A percentile compares a stretch with the other conserved stretches of the same genome.
phyloP scores from a whole-genome alignment of 2,329 filamentous ascomycete species.

The Thelonectria rubi region DNA sequence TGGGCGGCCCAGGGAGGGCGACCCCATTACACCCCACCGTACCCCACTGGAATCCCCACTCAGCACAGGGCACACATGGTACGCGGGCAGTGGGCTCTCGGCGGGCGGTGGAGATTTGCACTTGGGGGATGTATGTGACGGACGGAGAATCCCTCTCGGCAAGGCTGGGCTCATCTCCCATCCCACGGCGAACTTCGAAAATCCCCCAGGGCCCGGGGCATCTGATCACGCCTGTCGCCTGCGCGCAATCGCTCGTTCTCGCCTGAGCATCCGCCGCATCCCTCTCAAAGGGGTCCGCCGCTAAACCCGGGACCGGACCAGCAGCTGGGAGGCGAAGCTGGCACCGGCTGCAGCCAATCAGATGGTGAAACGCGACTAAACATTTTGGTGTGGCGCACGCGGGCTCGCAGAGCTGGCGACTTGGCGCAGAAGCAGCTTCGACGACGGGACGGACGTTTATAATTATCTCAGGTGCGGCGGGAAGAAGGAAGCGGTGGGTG shows the following conservation, averaged over 20 bases:
- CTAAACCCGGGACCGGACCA: background rate
- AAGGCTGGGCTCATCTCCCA: background rate
- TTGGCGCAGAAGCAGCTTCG: slow-evolving; percentile 1
- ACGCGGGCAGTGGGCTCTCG: too few species aligned
- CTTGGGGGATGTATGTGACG: too few species aligned
- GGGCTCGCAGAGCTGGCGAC: too few species aligned
- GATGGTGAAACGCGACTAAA: background rate
- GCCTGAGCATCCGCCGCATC: too few species aligned
- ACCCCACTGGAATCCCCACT: too few species aligned
- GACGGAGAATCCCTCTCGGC: background rate
- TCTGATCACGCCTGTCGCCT: too few species aligned
- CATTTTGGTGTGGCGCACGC: slow-evolving; percentile 8
- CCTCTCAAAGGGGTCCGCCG: background rate
- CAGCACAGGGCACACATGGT: too few species aligned
- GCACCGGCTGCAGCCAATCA: slow-evolving; percentile 11
- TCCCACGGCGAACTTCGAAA: background rate
- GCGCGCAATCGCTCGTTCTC: too few species aligned
- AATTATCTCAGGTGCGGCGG: background rate
- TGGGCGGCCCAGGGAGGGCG: background rate
- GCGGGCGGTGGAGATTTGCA: too few species aligned
- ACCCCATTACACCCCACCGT: too few species aligned
- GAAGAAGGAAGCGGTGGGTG: too few species aligned
- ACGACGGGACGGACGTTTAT: background rate
- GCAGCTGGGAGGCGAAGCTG: slow-evolving; percentile 10
- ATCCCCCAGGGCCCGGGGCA: background rate